Evolutionary conservation across 1,284 basidiomycete genomes (phyloP).

Genomic region (Malassezia sp.): DNA sequence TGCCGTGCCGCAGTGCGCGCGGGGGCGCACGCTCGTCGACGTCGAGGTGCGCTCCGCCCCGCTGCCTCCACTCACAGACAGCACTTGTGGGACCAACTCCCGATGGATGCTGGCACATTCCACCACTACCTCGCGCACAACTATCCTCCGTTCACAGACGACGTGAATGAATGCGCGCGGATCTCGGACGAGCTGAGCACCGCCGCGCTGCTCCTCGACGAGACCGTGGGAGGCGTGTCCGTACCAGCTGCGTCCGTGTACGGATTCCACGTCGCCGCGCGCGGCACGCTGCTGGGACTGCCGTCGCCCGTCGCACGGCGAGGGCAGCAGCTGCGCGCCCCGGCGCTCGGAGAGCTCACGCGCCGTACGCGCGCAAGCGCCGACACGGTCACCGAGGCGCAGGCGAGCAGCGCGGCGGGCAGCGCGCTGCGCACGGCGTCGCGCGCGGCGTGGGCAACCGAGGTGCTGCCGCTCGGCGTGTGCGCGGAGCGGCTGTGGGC

Average conservation of each 20-base stretch:
- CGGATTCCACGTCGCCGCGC: conserved; percentile 65
- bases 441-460: not conserved
- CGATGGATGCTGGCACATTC: conserved; percentile 78
- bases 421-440: not conserved
- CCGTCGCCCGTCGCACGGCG: conserved; percentile 67
- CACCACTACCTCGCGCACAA: conserved; percentile 88
- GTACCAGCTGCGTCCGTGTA: conserved; percentile 48
- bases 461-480: conserved; percentile 4
- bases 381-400: not conserved
- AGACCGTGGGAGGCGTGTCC: conserved; percentile 55
- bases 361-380: not conserved
- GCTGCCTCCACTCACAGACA: too few species aligned
- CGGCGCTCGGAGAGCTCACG: conserved; percentile 49
- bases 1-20: too few species aligned
- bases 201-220: conserved; percentile 56
- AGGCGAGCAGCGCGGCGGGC: not conserved
- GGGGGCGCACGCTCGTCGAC: conserved; percentile 8
- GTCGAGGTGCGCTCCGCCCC: conserved; percentile 24
- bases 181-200: conserved; percentile 69
- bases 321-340: conserved; percentile 59
- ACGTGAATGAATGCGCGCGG: conserved; percentile 62
- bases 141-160: conserved; percentile 67
- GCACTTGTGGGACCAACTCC: conserved; percentile 76
- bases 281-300: conserved; percentile 67
- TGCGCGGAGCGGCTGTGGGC: too few species aligned